Base-by-base conservation (phyloP, 805 yeast genomes). In the Jamesozyma spencerorum region DNA sequence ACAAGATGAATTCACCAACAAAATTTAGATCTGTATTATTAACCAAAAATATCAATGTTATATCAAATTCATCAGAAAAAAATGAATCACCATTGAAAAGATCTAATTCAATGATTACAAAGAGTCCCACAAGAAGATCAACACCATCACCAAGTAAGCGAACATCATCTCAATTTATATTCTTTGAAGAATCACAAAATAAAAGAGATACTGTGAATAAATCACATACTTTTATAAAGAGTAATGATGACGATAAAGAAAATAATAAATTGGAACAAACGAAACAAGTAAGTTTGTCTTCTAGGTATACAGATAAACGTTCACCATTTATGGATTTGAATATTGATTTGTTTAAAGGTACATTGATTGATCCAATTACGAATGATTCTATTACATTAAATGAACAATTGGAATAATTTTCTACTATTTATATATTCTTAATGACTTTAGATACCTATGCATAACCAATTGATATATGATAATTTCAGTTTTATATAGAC, bases 151-250 rank as follows among this genome's bases (percentile, higher is more conserved):
- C 42, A 17, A 22, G 26, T 7, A 22, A 22, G 6, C 10, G 10
- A 22, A 22, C 26, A 7, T 10, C 26, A 22, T 22, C 26, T 7
- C 26, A 22, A 22, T 55, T 55, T 39, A 30, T 43, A 10, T 42
- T 55, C 18, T 51, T 45, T 34, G 60, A 54, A 40, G 60, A 55
- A 36, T 41, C 52, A 2, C 38, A 42, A 19, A 46, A 43, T 7
- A 47, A 50, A 19, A 45, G 58, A 28, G 41, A 44, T 5, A 37
- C 43, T 2, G 37, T 40, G 15, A 31, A 52, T 12, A 43, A 47
- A 33, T 34, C 41, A 24, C 54, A 52, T 30, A 47, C 34, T 48
- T 61, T 38, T 50, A 65, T 37, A 49, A 49, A 47, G 18, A 46
- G 47, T 33, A 45, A 43, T 31, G 47, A 49, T 19, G 40, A 43